phyloP scores from a whole-genome alignment of 495 filamentous ascomycete genomes.

The Rhypophila decipiens region DNA sequence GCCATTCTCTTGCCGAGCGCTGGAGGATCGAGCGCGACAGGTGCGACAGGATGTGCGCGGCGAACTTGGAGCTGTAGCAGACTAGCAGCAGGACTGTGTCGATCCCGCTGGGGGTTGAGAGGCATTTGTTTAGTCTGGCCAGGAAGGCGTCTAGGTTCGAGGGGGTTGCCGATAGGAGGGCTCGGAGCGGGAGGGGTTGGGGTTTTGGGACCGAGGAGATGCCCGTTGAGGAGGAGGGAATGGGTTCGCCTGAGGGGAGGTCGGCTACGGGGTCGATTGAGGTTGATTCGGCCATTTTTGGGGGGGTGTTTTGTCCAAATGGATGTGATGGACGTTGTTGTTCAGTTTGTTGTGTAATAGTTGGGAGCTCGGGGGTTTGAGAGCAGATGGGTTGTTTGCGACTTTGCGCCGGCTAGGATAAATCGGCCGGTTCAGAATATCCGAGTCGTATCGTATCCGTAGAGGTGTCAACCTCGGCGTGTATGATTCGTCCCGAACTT shows the following conservation, averaged over 20 bases:
- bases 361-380: too few species aligned
- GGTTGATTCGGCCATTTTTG: background rate
- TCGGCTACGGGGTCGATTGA: conserved; percentile 13
- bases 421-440: too few species aligned
- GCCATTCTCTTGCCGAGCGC: conserved; percentile 30
- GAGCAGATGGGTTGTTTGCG: too few species aligned
- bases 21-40: conserved; percentile 30
- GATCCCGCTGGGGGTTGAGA: conserved; percentile 53
- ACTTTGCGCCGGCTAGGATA: too few species aligned
- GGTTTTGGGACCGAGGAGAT: conserved; percentile 35
- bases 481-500: too few species aligned
- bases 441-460: too few species aligned
- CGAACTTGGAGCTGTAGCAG: conserved; percentile 57
- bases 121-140: conserved; percentile 47
- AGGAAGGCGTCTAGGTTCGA: conserved; percentile 42
- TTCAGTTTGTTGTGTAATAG: too few species aligned
- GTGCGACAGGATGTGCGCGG: conserved; percentile 31
- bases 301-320: too few species aligned
- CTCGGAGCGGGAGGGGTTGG: conserved; percentile 15
- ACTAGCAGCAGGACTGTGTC: conserved; percentile 56
- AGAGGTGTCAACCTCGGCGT: too few species aligned
- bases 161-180: conserved; percentile 29
- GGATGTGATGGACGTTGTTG: too few species aligned
- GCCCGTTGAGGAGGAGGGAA: background rate
- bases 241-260: conserved; percentile 28